These are phyloP conservation scores for Volvox africanus DNA, from an alignment of 139 green algal species.

Conservation along the genomic window DNA sequence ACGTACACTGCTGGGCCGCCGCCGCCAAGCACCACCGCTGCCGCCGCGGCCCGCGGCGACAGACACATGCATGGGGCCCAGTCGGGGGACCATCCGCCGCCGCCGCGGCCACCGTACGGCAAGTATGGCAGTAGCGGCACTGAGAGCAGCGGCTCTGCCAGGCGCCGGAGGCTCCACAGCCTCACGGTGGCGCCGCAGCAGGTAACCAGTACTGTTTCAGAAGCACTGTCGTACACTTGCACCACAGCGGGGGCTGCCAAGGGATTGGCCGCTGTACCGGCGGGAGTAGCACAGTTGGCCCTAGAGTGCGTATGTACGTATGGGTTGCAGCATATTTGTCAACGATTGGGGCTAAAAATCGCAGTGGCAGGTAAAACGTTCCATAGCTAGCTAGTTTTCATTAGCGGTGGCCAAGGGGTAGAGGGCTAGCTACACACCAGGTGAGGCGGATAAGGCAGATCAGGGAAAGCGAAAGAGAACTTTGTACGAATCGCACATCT, in stretches of 20 bases:
- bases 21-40: constrained; percentile 46
- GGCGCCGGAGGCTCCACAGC: constrained; percentile 44
- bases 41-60: neutral
- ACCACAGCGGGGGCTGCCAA: constrained; percentile 9
- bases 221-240: constrained; percentile 39
- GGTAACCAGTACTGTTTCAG: constrained; percentile 24
- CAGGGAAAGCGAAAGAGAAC: no score
- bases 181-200: constrained; percentile 17
- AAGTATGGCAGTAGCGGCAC: constrained; percentile 23
- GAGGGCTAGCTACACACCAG: no score
- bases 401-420: no score
- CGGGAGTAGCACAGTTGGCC: neutral
- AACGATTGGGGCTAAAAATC: neutral
- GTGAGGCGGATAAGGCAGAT: no score
- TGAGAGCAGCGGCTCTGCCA: constrained; percentile 10
- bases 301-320: neutral
- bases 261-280: neutral
- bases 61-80: constrained; percentile 14
- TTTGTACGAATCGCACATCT: no score
- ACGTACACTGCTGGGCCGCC: constrained; percentile 33
- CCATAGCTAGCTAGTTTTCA: no score
- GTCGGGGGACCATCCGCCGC: neutral
- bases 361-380: no score
- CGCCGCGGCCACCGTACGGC: neutral
- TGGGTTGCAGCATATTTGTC: neutral